These are phyloP conservation scores for Penicillium longicatenatum DNA, from an alignment of 495 filamentous ascomycete species.

Conservation along the genomic window DNA sequence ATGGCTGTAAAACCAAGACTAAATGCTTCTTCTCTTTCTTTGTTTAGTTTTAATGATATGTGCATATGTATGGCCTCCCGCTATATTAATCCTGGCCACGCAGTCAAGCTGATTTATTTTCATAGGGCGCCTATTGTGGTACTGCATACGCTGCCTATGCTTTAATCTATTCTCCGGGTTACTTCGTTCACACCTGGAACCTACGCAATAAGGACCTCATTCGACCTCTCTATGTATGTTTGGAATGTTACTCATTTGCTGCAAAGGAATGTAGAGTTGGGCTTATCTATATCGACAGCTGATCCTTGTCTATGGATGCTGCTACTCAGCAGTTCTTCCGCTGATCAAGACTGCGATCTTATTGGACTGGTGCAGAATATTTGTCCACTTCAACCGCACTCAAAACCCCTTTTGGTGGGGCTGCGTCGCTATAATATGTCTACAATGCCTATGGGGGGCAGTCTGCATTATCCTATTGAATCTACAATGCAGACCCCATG, in stretches of 20 bases:
- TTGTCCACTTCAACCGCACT: slow-evolving; percentile 18
- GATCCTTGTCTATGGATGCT: slow-evolving; percentile 25
- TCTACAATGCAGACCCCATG: slow-evolving; percentile 22
- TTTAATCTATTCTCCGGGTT: slow-evolving; percentile 23
- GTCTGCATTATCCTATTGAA: slow-evolving; percentile 21
- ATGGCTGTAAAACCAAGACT: neutral
- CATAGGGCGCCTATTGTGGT: slow-evolving; percentile 27
- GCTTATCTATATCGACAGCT: slow-evolving; percentile 4
- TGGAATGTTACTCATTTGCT: too few relatives aligned
- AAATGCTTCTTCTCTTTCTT: neutral
- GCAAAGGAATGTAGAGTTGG: neutral
- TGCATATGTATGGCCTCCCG: slow-evolving; percentile 16
- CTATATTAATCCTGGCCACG: neutral
- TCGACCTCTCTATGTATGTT: slow-evolving; percentile 17
- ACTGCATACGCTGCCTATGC: slow-evolving; percentile 23
- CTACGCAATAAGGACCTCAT: slow-evolving; percentile 21
- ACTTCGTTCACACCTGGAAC: slow-evolving; percentile 28
- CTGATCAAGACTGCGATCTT: slow-evolving; percentile 27
- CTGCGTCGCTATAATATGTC: slow-evolving; percentile 14
- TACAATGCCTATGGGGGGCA: slow-evolving; percentile 24
- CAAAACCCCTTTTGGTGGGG: slow-evolving; percentile 25
- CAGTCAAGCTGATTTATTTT: neutral
- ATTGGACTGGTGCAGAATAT: slow-evolving; percentile 26
- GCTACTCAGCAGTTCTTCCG: slow-evolving; percentile 22
- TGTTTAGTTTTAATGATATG: slow-evolving; percentile 13